A percentile compares a stretch with the other conserved stretches of the same genome.
These are phyloP conservation scores for Zygotorulaspora danielsina DNA, from an alignment of 805 yeast species.

Conservation along the genomic window DNA sequence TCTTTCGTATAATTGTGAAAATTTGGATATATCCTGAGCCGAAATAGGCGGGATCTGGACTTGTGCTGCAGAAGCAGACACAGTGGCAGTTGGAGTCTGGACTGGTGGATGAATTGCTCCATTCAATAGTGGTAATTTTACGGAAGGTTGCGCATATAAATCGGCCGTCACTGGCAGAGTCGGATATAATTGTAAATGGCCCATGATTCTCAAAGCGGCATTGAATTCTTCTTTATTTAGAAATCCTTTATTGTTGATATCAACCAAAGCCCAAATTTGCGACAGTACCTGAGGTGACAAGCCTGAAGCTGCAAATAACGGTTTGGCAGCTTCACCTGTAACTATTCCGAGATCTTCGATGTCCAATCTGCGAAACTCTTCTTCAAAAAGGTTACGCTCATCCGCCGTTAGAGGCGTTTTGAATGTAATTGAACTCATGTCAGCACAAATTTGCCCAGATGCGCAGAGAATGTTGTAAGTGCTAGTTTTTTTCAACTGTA, in stretches of 20 bases:
- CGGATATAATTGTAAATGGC: conserved; percentile 71
- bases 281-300: conserved; percentile 74
- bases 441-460: not conserved
- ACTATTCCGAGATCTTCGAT: conserved; percentile 73
- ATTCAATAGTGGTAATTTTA: conserved; percentile 41
- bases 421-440: conserved; percentile 27
- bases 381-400: conserved; percentile 71
- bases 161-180: conserved; percentile 46
- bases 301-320: conserved; percentile 80
- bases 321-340: conserved; percentile 82
- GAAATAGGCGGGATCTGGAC: conserved; percentile 49
- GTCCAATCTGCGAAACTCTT: conserved; percentile 74
- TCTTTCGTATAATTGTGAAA: conserved; percentile 68
- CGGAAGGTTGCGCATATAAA: conserved; percentile 28
- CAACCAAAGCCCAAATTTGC: conserved; percentile 94
- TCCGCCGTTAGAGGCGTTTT: conserved; percentile 53
- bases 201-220: conserved; percentile 83
- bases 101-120: conserved; percentile 63
- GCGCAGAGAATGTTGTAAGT: not conserved
- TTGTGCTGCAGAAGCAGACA: conserved; percentile 5
- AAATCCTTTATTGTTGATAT: conserved; percentile 79
- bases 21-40: conserved; percentile 55
- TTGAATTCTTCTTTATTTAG: conserved; percentile 76
- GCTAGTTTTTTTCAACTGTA: too few relatives aligned
- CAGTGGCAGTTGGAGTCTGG: conserved; percentile 18